A percentile compares a stretch with the other conserved stretches of the same genome.
Evolutionary conservation across 352 stramenopile genomes (phyloP).

Genomic region (Phytophthora cajani): DNA sequence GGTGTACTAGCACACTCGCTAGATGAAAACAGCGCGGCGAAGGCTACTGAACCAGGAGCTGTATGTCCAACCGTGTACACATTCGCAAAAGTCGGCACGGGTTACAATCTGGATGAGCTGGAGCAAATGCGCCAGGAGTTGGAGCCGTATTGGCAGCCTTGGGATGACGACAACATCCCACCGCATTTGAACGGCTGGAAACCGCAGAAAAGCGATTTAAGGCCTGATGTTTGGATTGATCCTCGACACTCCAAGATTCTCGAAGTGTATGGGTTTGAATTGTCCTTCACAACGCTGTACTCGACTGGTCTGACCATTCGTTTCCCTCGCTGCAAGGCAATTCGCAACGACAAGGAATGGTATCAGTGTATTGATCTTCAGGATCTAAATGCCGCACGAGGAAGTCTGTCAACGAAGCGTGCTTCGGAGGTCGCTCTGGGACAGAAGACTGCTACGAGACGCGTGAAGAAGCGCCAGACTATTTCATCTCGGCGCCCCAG

Average conservation of each 20-base stretch:
- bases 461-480: conserved; percentile 42
- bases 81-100: conserved; percentile 85
- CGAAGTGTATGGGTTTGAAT: conserved; percentile 87
- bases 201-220: conserved; percentile 74
- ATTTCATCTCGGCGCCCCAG: conserved; percentile 29
- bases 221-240: conserved; percentile 86
- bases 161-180: conserved; percentile 74
- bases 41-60: conserved; percentile 57
- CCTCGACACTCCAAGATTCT: conserved; percentile 83
- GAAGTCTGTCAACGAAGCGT: conserved; percentile 71
- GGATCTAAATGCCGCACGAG: conserved; percentile 72
- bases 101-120: conserved; percentile 84
- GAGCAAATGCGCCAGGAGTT: conserved; percentile 74
- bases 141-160: conserved; percentile 81
- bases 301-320: conserved; percentile 82
- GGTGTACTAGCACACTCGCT: conserved; percentile 70
- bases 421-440: conserved; percentile 75
- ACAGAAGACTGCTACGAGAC: conserved; percentile 64
- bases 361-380: conserved; percentile 83
- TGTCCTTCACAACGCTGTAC: conserved; percentile 84
- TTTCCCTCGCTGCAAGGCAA: conserved; percentile 82
- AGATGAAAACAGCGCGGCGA: conserved; percentile 52
- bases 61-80: conserved; percentile 73
- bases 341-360: conserved; percentile 86
- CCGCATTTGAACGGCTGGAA: conserved; percentile 81